phyloP scores from a whole-genome alignment of 768 basidiomycete genomes.

The Termitomyces sp. region DNA sequence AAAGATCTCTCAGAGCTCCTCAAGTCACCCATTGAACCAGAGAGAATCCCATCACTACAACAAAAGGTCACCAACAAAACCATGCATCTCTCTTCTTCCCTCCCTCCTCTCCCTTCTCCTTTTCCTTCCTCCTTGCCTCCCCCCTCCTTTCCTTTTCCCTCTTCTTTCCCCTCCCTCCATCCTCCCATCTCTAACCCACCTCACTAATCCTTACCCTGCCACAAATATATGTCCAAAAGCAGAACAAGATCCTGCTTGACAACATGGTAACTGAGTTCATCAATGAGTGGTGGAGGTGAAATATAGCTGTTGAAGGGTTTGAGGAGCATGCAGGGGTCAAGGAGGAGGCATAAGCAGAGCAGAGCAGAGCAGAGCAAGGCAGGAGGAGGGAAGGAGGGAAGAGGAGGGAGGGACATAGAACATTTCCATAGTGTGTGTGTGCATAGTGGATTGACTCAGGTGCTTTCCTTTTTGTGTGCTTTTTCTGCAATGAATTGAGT shows the following conservation, averaged over 20 bases:
- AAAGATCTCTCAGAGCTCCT: slow-evolving; percentile 92
- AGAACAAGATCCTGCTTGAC: slow-evolving; percentile 92
- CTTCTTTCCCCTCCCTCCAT: no score
- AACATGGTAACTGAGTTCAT: slow-evolving; percentile 90
- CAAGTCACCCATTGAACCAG: slow-evolving; percentile 85
- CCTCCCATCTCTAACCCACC: slow-evolving; percentile 1
- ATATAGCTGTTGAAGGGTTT: slow-evolving; percentile 66
- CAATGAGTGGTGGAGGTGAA: slow-evolving; percentile 86
- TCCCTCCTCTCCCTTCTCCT: not conserved
- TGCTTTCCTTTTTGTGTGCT: no score
- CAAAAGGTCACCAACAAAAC: slow-evolving; percentile 97
- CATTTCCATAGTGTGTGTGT: no score
- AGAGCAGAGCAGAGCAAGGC: no score
- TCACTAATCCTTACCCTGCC: not conserved
- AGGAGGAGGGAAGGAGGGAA: no score
- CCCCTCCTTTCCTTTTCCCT: no score
- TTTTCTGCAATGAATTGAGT: no score
- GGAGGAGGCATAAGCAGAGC: no score
- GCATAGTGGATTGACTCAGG: no score
- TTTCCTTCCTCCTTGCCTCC: no score
- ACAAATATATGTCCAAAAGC: slow-evolving; percentile 92
- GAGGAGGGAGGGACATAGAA: no score
- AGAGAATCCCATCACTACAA: slow-evolving; percentile 74
- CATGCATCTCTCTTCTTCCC: slow-evolving; percentile 39
- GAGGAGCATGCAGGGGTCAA: no score